Base-by-base conservation (phyloP, 2,329 filamentous ascomycete genomes). In the Cytospora piceae region DNA sequence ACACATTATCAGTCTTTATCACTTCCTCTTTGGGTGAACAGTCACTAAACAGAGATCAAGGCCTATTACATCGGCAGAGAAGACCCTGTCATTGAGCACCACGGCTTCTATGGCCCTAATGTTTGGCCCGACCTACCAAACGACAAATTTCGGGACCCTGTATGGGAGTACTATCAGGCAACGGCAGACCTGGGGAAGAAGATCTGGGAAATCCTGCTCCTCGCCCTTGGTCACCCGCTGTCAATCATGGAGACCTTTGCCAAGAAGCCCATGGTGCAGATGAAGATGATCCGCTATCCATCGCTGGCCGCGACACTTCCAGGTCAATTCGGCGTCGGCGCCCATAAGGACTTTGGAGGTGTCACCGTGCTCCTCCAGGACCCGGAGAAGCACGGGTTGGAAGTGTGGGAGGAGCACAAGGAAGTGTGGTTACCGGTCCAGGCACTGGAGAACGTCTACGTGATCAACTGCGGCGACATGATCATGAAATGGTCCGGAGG, bases 111-210 rank as follows among this genome's bases (percentile, higher is more conserved):
- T 58, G 72, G 74, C 14, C 75, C 75, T 9, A 76, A 77, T 51
- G 61, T 73, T 12, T 76, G 75, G 75, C 75, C 75, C 2, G 39
- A 69, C 52, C 67, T 75, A 6, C 71, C 74, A 2, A 69, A 72
- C 22, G 67, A 71, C 6, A 67, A 76, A 11, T 77, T 77, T 68
- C 74, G 68, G 52, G 61, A 54, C 5, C 74, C 72, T 0, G 69
- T 72, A 29, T 69, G 59, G 67, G 62, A 65, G 24, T 73, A 73
- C 54, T 75, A 74, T 64, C 31, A 71, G 58, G 12, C 70, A 42
- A 73, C 70, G 2, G 34, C 27, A 46, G 15, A 56, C n/a, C 66
- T 76, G 1, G 73, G 71, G 34, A 67, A 58, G 37, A 67, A 56
- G 3, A 68, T 75, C 58, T 73, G 70, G 72, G 58, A 65, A 51